Evolutionary conservation across 106 monocot genomes (phyloP), one percentile per base, ranked within the genome.

Genomic region (Apostasia shenzhenica): DNA sequence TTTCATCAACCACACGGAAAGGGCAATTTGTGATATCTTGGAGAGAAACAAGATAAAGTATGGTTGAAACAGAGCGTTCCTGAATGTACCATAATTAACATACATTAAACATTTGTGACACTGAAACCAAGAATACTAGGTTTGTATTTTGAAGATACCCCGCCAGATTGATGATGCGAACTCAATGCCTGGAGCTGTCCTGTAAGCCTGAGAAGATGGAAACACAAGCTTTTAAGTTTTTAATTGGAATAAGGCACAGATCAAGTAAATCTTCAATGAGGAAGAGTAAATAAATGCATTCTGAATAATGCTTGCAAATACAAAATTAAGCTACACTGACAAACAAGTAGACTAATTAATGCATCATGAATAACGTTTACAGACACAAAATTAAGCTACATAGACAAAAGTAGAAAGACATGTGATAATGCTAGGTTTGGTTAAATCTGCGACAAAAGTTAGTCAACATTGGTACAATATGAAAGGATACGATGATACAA

Each of bases 1-100:
- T 99, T 69, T 99, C 97, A 72, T 99, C 97, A 56, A 99, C 97
- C 1, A 99, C 97, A 59, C 92, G 97, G 73, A 99, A 99, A 47
- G 97, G 97, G 61, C 97, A 99, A 54, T 92, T 99, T 61, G 97
- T 99, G 70, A 99, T 87, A 81, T 99, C 97, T 83, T 99, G 97
- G 57, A 99, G 83, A 56, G 92, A 92, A 63, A 99, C 97, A 47
- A 99, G 83, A 78, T 90, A 93, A n/a, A 99, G 84, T 78, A 99
- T 99, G 10, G 97, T 93, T 63, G 92, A 99, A 67, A 99, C 97
- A 1, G 92, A 99, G 2, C 97, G 97, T 63, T 97, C 97, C 92
- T 88, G 54, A 5, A 37, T 67, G 41, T 38, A 57, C 37, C 12
- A 55, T 63, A 41, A 55, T 5, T 13, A 4, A 47, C 26, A 26